Evolutionary conservation across 2,329 filamentous ascomycete species (phyloP), one percentile per base, ranked within the genome.

Genomic region (Aspergillus persii): DNA sequence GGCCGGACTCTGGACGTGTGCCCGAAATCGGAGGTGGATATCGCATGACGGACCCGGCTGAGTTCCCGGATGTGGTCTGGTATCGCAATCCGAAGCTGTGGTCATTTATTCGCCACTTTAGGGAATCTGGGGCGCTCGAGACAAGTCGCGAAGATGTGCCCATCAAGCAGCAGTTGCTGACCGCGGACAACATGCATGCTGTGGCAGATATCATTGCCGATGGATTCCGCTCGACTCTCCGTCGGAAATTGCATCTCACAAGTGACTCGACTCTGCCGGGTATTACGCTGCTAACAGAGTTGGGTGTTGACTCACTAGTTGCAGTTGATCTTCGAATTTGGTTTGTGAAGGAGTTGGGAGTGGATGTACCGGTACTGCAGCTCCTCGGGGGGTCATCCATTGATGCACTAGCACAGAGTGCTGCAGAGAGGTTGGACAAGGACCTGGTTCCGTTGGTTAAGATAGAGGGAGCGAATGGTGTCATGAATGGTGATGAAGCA

Each of bases 331-430:
- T 79, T 3, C 77, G 81, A 0, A 66, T 75, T 1, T 85, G 82
- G 81, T 80, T 84, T 62, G 41, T 77, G n/a, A 80, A 80, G 53
- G 72, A 80, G 47, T 41, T 83, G 0, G 60, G 76, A 0, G 68
- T 77, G 0, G 78, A 83, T 53, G 72, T 84, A 0, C 77, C 80
- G 0, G 76, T 83, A 2, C 68, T 84, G 2, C 80, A 80, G 59
- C 71, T 84, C 51, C 61, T 83, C 2, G 71, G 76, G 9, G 77
- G 75, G 15, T 65, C 58, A 3, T 68, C 70, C 6, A 58, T 61
- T 26, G 49, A 54, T 48, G 52, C 30, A 2, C 2, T 61, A 31
- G 55, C 52, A 3, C 6, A 11, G 15, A 31, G 27, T 12, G 59
- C 59, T 3, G 51, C 52, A 27, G 48, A 12, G 6, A 48, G 36